These are phyloP conservation scores for Tinospora cordifolia DNA, from an alignment of 164 flowering plant genomes.

Conservation along the genomic window DNA sequence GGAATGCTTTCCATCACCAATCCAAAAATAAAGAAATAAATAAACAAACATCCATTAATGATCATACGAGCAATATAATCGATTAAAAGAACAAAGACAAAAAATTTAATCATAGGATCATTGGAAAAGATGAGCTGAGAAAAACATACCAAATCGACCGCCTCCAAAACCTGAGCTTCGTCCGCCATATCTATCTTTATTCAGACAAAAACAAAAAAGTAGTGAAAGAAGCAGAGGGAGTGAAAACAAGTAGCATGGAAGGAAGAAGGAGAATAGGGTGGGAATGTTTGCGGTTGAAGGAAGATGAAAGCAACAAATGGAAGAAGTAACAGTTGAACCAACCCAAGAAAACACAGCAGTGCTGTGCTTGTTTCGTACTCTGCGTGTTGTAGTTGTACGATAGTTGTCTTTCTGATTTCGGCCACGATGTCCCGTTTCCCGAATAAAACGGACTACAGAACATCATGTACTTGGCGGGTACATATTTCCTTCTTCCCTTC, in stretches of 20 bases:
- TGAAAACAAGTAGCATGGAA: too few species aligned
- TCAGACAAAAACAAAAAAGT: conserved; percentile 11
- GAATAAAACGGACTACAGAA: not conserved
- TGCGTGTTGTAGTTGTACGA: not conserved
- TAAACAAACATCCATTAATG: not conserved
- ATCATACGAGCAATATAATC: too few species aligned
- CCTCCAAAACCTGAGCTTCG: conserved; percentile 53
- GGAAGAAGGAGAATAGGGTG: too few species aligned
- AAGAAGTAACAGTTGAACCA: not conserved
- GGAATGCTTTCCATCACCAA: conserved; percentile 74
- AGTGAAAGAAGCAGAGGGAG: too few species aligned
- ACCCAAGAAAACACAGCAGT: not conserved
- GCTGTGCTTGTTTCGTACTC: not conserved
- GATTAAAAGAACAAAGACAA: conserved; percentile 1
- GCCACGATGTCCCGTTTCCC: not conserved
- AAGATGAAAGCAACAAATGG: too few species aligned
- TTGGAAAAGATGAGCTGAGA: conserved; percentile 17
- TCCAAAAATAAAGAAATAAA: conserved; percentile 19
- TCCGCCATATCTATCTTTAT: conserved; percentile 39
- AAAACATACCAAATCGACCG: conserved; percentile 74
- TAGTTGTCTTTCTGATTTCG: not conserved
- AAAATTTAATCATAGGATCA: not conserved
- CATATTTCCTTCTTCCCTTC: too few species aligned
- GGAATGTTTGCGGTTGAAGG: too few species aligned
- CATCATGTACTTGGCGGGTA: not conserved